A percentile compares a stretch with the other conserved stretches of the same genome.
Evolutionary conservation across 768 basidiomycete species (phyloP).

Genomic region (Sporobolomyces roseus): DNA sequence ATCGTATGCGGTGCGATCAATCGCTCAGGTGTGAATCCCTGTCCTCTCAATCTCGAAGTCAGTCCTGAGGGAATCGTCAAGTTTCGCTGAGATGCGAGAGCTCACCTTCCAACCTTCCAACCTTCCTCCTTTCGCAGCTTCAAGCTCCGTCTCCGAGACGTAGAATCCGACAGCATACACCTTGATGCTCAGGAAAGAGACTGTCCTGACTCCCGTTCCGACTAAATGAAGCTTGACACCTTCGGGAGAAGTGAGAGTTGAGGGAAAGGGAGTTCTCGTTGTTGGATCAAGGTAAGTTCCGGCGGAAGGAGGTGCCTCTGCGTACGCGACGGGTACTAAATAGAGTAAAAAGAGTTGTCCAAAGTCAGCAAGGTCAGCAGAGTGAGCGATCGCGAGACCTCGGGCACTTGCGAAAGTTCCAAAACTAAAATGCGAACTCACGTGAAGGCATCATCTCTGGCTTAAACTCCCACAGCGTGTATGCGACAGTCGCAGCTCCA

Average conservation of each 20-base stretch:
- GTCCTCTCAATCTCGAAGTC: neutral
- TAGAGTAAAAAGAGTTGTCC: no score
- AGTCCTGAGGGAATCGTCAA: no score
- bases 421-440: no score
- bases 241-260: slow-evolving; percentile 28
- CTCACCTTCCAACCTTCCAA: slow-evolving; percentile 47
- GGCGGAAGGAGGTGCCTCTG: slow-evolving; percentile 15
- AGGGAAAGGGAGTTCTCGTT: slow-evolving; percentile 48
- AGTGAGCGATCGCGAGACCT: neutral
- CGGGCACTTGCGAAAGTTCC: neutral
- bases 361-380: neutral
- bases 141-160: slow-evolving; percentile 42
- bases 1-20: slow-evolving; percentile 30
- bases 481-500: neutral
- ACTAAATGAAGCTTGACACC: slow-evolving; percentile 46
- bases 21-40: slow-evolving; percentile 19
- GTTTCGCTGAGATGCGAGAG: neutral
- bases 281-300: slow-evolving; percentile 47
- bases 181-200: slow-evolving; percentile 50
- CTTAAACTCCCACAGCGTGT: slow-evolving; percentile 6
- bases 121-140: slow-evolving; percentile 14
- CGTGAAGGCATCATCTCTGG: slow-evolving; percentile 15
- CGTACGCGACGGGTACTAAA: slow-evolving; percentile 9
- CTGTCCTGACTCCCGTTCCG: slow-evolving; percentile 51
- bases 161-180: slow-evolving; percentile 52